A percentile compares a stretch with the other conserved stretches of the same genome.
Evolutionary conservation across 2,329 filamentous ascomycete genomes (phyloP).

Genomic region (Ceratocystis papillata): DNA sequence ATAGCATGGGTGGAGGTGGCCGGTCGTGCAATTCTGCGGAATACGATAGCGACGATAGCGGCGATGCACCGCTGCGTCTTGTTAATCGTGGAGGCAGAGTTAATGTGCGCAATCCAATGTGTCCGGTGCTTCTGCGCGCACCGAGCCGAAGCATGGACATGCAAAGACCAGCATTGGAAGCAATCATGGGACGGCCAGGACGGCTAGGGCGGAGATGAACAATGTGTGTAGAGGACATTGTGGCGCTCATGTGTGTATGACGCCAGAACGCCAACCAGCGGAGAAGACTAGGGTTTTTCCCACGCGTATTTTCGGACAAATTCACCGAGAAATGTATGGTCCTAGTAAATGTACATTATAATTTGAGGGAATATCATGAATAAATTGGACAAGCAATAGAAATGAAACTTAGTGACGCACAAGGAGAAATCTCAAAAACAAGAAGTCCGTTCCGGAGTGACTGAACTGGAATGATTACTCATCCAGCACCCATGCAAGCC

Average conservation of each 20-base stretch:
- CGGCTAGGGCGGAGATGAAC: constrained; percentile 17
- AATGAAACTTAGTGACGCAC: not conserved
- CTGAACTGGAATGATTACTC: not conserved
- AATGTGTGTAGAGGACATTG: not conserved
- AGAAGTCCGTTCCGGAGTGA: not conserved
- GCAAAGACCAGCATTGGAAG: constrained; percentile 34
- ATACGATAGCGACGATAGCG: constrained; percentile 30
- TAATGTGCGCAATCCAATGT: constrained; percentile 47
- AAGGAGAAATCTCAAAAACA: not conserved
- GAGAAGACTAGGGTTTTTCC: not conserved
- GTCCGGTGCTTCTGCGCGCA: constrained; percentile 42
- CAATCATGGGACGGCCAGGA: constrained; percentile 31
- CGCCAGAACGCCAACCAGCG: no score
- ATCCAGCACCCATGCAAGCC: not conserved
- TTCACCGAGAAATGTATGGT: not conserved
- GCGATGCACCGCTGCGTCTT: constrained; percentile 36
- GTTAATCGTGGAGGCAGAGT: constrained; percentile 44
- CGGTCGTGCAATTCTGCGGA: constrained; percentile 27
- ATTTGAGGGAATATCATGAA: not conserved
- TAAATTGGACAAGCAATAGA: not conserved
- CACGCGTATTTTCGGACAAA: no score
- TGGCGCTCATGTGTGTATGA: not conserved
- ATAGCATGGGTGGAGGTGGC: constrained; percentile 26
- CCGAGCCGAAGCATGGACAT: constrained; percentile 49
- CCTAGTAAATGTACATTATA: not conserved